Base-by-base conservation (phyloP, 2,329 filamentous ascomycete species). In the Pestalotiopsis sp. region DNA sequence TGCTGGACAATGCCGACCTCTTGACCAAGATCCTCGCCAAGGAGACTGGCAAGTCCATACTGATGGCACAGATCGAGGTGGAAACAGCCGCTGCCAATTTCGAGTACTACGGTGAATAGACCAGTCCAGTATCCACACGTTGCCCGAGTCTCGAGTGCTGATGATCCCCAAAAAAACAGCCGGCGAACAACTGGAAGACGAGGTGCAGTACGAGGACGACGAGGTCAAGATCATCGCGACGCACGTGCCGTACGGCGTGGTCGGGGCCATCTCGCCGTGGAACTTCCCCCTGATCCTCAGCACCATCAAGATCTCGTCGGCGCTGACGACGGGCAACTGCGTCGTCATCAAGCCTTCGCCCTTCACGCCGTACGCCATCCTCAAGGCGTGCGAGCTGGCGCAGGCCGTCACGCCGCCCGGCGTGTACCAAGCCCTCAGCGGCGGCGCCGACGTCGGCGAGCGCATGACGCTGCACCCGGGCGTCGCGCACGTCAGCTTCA, bases 321-420 rank as follows among this genome's bases (percentile, higher is more conserved):
- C 85, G 0, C 71, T 87, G 2, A 73, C 86, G 25, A 83, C 85
- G 1, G 85, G 85, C 23, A 86, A 86, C 71, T 76, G 79, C 0
- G 76, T 87, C 39, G 86, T 88, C 69, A 79, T 87, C 64, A 86
- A 86, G 71, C 84, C 87, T 0, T 86, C 84, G 4, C 84, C 75
- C 61, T 85, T 75, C 76, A 86, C 78, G 66, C 83, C 78, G 31
- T 81, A 77, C 66, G 74, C 74, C 58, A 74, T 68, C 20, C 71
- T 85, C 20, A 85, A 85, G 66, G 69, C 84, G 7, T 78, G 69
- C 13, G 82, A 85, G 70, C 69, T 85, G n/a, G 81, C 77, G 0
- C 76, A 77, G n/a, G 72, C 74, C 0, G 78, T 80, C 69, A 82
- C 85, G 68, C 83, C 83, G 3, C 79, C 81, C 2, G 83, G 83